Percentiles rank a stretch among this genome's conserved stretches.
Evolutionary conservation across 1,284 basidiomycete species (phyloP).

Genomic region (Trametes versicolor): DNA sequence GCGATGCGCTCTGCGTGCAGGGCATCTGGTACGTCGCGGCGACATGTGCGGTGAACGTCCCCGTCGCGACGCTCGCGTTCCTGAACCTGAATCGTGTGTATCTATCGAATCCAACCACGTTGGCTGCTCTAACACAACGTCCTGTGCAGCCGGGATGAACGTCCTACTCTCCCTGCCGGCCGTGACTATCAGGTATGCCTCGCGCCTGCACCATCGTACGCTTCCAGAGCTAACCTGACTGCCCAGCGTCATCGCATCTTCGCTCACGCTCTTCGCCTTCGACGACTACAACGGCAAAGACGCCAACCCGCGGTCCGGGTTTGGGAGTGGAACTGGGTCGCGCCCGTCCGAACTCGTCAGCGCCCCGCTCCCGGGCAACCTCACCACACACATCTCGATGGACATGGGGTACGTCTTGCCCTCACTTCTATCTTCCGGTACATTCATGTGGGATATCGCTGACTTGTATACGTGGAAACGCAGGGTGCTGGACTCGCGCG

Average conservation of each 20-base stretch:
- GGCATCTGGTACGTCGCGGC: constrained; percentile 29
- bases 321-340: neutral
- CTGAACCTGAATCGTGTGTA: constrained; percentile 24
- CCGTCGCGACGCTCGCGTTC: constrained; percentile 27
- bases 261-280: constrained; percentile 25
- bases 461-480: neutral
- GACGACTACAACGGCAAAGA: constrained; percentile 9
- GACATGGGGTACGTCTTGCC: constrained; percentile 2
- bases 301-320: neutral
- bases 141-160: constrained; percentile 23
- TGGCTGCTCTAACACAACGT: neutral
- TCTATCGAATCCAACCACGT: too few species aligned
- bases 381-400: constrained; percentile 16
- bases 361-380: constrained; percentile 2
- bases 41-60: constrained; percentile 26
- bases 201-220: neutral
- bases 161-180: constrained; percentile 26
- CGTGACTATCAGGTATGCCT: constrained; percentile 22
- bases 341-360: neutral
- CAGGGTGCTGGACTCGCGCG: constrained; percentile 2
- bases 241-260: constrained; percentile 25
- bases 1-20: constrained; percentile 27
- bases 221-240: neutral
- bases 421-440: neutral
- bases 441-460: neutral